phyloP scores from a whole-genome alignment of 352 stramenopile species.

The Phytophthora citrophthora region DNA sequence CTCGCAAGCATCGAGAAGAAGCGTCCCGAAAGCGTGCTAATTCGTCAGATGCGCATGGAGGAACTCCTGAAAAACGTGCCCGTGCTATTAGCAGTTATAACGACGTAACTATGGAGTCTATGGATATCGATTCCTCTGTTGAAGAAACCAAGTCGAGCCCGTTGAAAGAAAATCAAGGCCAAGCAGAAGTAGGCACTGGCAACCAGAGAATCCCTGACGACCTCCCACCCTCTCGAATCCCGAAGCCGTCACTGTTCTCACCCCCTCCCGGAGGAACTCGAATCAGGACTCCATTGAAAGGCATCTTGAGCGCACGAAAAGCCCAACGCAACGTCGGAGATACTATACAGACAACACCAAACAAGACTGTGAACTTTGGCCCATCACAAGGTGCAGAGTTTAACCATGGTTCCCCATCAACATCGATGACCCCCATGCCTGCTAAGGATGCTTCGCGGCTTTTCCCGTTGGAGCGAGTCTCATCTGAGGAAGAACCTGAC shows the following conservation, averaged over 20 bases:
- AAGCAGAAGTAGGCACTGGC: not conserved
- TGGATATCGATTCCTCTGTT: constrained; percentile 23
- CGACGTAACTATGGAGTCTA: constrained; percentile 24
- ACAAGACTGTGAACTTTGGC: constrained; percentile 87
- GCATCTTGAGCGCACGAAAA: constrained; percentile 83
- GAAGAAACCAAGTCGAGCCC: constrained; percentile 1
- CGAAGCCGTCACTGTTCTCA: constrained; percentile 25
- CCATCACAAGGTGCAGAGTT: constrained; percentile 82
- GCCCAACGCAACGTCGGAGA: constrained; percentile 17
- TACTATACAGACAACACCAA: constrained; percentile 61
- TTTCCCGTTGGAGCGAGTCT: constrained; percentile 64
- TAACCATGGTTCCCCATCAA: constrained; percentile 78
- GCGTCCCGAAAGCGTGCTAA: constrained; percentile 39
- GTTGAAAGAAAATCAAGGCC: constrained; percentile 6
- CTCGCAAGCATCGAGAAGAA: constrained; percentile 8
- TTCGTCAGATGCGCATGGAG: constrained; percentile 14
- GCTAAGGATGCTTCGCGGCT: constrained; percentile 61
- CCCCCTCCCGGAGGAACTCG: constrained; percentile 28
- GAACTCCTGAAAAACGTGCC: constrained; percentile 24
- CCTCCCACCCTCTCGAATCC: constrained; percentile 5
- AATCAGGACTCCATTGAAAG: constrained; percentile 64
- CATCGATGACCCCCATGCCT: constrained; percentile 87
- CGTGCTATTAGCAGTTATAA: constrained; percentile 1
- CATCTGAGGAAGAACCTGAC: constrained; percentile 57
- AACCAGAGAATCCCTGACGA: constrained; percentile 11